phyloP scores from a whole-genome alignment of 2,329 filamentous ascomycete species.

The Escovopsis sp. region DNA sequence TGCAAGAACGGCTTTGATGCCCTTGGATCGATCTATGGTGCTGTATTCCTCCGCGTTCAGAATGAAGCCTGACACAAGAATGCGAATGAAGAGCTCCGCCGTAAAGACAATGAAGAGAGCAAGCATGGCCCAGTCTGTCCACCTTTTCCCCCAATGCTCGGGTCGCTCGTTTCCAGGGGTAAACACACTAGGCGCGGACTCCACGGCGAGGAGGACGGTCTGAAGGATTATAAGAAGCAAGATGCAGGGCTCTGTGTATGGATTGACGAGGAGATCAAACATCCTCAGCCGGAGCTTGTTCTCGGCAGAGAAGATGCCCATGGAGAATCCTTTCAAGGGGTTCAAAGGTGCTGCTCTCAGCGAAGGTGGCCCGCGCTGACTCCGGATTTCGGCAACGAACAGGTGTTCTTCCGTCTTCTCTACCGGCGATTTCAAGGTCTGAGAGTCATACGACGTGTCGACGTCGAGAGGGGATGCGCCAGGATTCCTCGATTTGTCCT shows the following conservation, averaged over 20 bases:
- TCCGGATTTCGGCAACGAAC: neutral
- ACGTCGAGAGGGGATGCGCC: slow-evolving; percentile 20
- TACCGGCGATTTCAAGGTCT: slow-evolving; percentile 25
- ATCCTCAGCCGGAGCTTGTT: slow-evolving; percentile 60
- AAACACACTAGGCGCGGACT: slow-evolving; percentile 61
- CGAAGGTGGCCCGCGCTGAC: slow-evolving; percentile 7
- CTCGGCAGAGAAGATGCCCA: slow-evolving; percentile 72
- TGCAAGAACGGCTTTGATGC: slow-evolving; percentile 57
- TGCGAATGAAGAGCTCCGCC: slow-evolving; percentile 64
- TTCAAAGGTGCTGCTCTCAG: slow-evolving; percentile 32
- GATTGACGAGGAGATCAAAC: slow-evolving; percentile 74
- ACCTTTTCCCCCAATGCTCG: slow-evolving; percentile 48
- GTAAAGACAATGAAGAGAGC: slow-evolving; percentile 82
- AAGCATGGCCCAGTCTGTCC: slow-evolving; percentile 69
- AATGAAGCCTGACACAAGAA: slow-evolving; percentile 86
- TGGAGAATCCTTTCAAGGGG: slow-evolving; percentile 70
- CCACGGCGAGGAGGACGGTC: slow-evolving; percentile 73
- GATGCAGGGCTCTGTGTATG: slow-evolving; percentile 74
- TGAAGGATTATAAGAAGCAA: slow-evolving; percentile 79
- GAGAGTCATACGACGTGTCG: slow-evolving; percentile 39
- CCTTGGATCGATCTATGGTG: slow-evolving; percentile 66
- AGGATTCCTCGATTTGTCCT: slow-evolving; percentile 12
- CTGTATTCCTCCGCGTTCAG: slow-evolving; percentile 86
- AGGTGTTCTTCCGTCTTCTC: slow-evolving; percentile 27
- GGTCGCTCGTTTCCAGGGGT: slow-evolving; percentile 44